Base-by-base conservation (phyloP, 2,329 filamentous ascomycete species). In the Nothopassalora personata region DNA sequence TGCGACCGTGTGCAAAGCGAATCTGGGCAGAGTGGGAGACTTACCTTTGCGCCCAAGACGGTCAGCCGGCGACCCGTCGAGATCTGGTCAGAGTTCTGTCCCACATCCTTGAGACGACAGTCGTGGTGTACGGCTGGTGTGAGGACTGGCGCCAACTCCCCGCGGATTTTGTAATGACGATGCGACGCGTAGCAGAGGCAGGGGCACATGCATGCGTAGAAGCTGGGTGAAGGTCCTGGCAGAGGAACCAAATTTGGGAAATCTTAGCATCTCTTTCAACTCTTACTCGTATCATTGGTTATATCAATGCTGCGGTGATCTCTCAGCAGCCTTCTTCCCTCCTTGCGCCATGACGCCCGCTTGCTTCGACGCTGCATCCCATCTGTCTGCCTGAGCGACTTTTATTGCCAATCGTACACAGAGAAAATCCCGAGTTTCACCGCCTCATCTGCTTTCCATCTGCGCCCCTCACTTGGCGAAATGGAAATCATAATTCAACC, bases 401-500 rank as follows among this genome's bases (percentile, higher is more conserved):
- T 43, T 43, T 11, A 34, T 18, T 15, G 13, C 4, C 13, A n/a
- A 43, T 43, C 39, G 13, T 43, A 50, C 47, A 50, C 47, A 48
- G 46, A 48, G 27, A 30, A 48, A 48, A 11, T 28, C 19, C 27
- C 18, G 4, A 15, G 4, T 8, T 15, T 8, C 15, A 13, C 36
- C 15, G 3, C 23, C 2, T n/a, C 1, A 6, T 7, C 39, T 15
- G 1, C 47, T 8, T 50, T 5, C 5, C 10, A 7, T n/a, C 15
- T 33, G 3, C 8, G 8, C 39, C 15, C 15, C 27, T 60, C 88
- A 99, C 84, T 99, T 99, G 60, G 94, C 94, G 80, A 99, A 99
- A 79, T 99, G 94, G 73, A 99, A 82, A 74, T 99, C 94, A 74
- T 97, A 99, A 64, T 90, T 89, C 66, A 99, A 81, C 93, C 93